Evolutionary conservation across 495 filamentous ascomycete genomes (phyloP), one percentile per base, ranked within the genome.

Genomic region (Echria macrotheca): DNA sequence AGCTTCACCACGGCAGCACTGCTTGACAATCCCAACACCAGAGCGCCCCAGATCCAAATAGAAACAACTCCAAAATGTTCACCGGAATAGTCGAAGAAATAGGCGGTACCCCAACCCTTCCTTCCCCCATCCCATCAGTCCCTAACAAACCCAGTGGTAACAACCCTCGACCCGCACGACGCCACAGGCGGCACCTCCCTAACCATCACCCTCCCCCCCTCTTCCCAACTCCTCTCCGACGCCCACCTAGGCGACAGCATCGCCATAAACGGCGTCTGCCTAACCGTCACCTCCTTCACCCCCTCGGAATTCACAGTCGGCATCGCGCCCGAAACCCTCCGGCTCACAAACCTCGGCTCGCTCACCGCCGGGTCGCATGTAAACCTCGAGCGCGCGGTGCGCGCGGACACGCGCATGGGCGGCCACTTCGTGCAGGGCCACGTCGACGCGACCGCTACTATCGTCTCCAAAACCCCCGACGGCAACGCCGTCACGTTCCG

Each of bases 81-180:
- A 98, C 93, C 42, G 93, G 93, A 52, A 86, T 99, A 51, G 88
- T 99, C 32, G 94, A 99, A 72, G 85, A 81, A 40, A 86, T 97
- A 37, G 94, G 94, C 67, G 89, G 94, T 94, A 70, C 69, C 79
- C 69, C 15, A 11, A 26, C 45, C 26, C 40, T 50, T 35, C 26
- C 29, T 26, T 45, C 29, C 14, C 35, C 47, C 43, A 29, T 39
- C 29, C 38, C 40, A 41, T 17, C 17, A 49, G 19, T 38, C 28
- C 43, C 22, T 26, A 54, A 48, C 38, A 29, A 24, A 21, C 35
- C 49, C 63, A 96, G 93, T 84, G 58, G 87, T 96, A 65, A 79
- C 85, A 54, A 79, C 82, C 57, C 80, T 96, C 56, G 83, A 90
- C 71, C 71, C 81, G 53, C 80, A 86, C 67, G 87, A 94, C 67